phyloP scores from a whole-genome alignment of 2,329 filamentous ascomycete species.

The Pseudopyrenochaeta lycopersici region DNA sequence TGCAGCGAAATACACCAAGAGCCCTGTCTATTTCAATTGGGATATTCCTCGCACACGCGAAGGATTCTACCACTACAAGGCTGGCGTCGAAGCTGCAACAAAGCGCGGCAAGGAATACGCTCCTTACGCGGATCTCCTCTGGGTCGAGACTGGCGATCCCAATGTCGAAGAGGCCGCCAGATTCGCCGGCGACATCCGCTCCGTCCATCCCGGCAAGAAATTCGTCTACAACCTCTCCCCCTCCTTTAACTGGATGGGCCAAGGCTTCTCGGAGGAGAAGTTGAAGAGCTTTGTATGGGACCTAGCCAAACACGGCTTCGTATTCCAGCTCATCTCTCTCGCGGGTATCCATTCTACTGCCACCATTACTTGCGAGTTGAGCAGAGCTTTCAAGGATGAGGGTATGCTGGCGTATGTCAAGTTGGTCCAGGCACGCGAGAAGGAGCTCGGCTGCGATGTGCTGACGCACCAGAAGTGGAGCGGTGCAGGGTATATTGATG shows the following conservation, averaged over 20 bases:
- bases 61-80: slow-evolving; percentile 90
- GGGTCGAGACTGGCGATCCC: slow-evolving; percentile 95
- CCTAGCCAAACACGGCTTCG: slow-evolving; percentile 83
- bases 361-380: slow-evolving; percentile 76
- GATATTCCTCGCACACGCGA: slow-evolving; percentile 93
- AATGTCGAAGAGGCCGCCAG: slow-evolving; percentile 77
- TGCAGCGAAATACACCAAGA: slow-evolving; percentile 72
- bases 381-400: slow-evolving; percentile 82
- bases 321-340: slow-evolving; percentile 71
- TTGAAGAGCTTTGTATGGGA: slow-evolving; percentile 97
- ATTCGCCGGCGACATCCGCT: slow-evolving; percentile 80
- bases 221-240: slow-evolving; percentile 96
- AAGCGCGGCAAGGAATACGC: slow-evolving; percentile 93
- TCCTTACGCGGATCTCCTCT: slow-evolving; percentile 92
- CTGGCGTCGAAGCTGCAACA: slow-evolving; percentile 84
- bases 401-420: slow-evolving; percentile 99
- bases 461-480: slow-evolving; percentile 93
- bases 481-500: slow-evolving; percentile 80
- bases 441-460: slow-evolving; percentile 91
- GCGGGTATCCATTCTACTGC: slow-evolving; percentile 71
- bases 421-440: slow-evolving; percentile 86
- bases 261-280: slow-evolving; percentile 85
- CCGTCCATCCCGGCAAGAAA: slow-evolving; percentile 77
- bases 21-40: slow-evolving; percentile 83
- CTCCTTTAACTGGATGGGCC: slow-evolving; percentile 98